Conservation (phyloP, 1,284 basidiomycete genomes). For the Xerocomus nothofagi region DNA sequence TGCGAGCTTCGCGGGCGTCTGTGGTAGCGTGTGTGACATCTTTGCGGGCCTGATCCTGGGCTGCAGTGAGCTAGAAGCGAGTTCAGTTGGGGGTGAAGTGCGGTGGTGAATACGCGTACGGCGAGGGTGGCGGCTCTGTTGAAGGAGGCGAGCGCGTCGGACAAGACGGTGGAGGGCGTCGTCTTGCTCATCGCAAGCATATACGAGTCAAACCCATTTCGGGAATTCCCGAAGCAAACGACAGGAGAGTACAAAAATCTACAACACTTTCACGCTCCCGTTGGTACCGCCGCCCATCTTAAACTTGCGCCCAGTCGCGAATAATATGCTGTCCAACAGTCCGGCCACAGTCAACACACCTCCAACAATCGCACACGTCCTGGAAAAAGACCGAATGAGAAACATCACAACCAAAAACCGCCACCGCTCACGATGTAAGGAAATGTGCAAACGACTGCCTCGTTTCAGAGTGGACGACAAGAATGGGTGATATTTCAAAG, state of each 20-base stretch:
- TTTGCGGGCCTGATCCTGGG: constrained; percentile 45
- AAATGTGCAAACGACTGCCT: constrained; percentile 97
- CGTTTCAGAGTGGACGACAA: constrained; percentile 87
- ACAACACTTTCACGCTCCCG: constrained; percentile 51
- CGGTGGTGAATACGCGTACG: constrained; percentile 21
- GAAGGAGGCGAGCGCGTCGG: constrained; percentile 35
- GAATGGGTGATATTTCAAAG: constrained; percentile 97
- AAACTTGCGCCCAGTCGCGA: constrained; percentile 67
- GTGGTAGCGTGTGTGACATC: constrained; percentile 46
- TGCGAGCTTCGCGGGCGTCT: constrained; percentile 47
- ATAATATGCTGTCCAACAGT: constrained; percentile 87
- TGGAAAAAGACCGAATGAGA: constrained; percentile 33
- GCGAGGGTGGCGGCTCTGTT: constrained; percentile 36
- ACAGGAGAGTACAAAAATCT: constrained; percentile 27
- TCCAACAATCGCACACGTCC: constrained; percentile 96
- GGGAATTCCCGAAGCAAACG: constrained; percentile 28
- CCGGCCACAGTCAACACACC: constrained; percentile 95
- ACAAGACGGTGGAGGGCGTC: constrained; percentile 29
- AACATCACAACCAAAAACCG: background rate
- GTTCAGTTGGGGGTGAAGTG: constrained; percentile 5
- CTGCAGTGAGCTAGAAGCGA: constrained; percentile 41
- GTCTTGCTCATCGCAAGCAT: constrained; percentile 29
- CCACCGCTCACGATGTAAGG: constrained; percentile 79
- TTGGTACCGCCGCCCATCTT: constrained; percentile 54
- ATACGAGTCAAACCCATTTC: constrained; percentile 26